Evolutionary conservation across 2,329 filamentous ascomycete species (phyloP).

Genomic region (Trichophyton schoenleinii): DNA sequence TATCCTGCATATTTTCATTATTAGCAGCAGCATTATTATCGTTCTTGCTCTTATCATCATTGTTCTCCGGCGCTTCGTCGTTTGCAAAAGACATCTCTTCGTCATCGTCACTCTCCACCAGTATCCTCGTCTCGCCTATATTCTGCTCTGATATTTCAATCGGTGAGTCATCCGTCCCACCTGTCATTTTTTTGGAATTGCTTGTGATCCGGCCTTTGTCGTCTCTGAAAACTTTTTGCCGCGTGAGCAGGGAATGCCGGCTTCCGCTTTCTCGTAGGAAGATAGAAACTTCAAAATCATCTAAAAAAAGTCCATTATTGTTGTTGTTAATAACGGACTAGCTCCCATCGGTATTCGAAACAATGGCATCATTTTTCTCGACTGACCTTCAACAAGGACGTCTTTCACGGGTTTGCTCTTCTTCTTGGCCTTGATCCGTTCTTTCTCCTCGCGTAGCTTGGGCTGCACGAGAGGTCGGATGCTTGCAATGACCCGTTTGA

Average conservation of each 20-base stretch:
- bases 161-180: slow-evolving; percentile 42
- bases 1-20: slow-evolving; percentile 30
- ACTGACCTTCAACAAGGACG: slow-evolving; percentile 63
- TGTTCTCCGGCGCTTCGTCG: slow-evolving; percentile 14
- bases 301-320: slow-evolving; percentile 33
- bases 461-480: slow-evolving; percentile 78
- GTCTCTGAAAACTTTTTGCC: slow-evolving; percentile 65
- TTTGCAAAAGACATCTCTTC: slow-evolving; percentile 32
- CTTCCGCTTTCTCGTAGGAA: slow-evolving; percentile 80
- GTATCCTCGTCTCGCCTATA: slow-evolving; percentile 28
- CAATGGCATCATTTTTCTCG: neutral
- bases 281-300: slow-evolving; percentile 91
- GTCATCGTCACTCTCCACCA: slow-evolving; percentile 52
- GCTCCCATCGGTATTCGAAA: neutral
- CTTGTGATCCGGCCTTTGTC: slow-evolving; percentile 43
- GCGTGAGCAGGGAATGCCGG: slow-evolving; percentile 73
- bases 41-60: too few relatives aligned
- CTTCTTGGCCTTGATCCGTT: slow-evolving; percentile 48
- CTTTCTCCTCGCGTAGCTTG: slow-evolving; percentile 77
- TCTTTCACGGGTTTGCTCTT: slow-evolving; percentile 80
- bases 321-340: slow-evolving; percentile 3
- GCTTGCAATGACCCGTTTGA: slow-evolving; percentile 71
- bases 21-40: too few relatives aligned
- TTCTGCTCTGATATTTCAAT: slow-evolving; percentile 38
- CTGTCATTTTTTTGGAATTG: slow-evolving; percentile 51